Evolutionary conservation across 257 asterid species (phyloP).

Genomic region (Nicotiana otophora): DNA sequence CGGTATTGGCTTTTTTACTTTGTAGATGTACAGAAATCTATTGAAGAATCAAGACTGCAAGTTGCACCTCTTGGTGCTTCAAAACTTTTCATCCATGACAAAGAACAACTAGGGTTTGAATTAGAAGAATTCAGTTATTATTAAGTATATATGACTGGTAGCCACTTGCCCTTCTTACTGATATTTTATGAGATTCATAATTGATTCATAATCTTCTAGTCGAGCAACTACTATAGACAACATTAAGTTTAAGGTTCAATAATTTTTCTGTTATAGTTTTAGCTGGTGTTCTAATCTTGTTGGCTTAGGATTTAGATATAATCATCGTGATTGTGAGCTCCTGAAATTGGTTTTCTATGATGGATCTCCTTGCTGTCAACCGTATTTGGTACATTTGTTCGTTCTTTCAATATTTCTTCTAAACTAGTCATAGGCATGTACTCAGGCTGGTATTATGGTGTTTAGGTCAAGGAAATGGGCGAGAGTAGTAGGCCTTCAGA

Average conservation of each 20-base stretch:
- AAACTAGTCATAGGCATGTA: neutral
- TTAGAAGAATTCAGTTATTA: neutral
- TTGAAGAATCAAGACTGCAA: neutral
- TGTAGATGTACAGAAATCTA: neutral
- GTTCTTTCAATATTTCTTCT: neutral
- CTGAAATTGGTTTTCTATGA: neutral
- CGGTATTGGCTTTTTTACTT: neutral
- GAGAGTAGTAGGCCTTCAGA: constrained; percentile 41
- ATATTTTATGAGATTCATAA: neutral
- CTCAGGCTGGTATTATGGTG: neutral
- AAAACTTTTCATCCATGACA: neutral
- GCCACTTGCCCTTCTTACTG: neutral
- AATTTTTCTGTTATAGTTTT: neutral
- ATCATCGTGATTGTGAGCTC: neutral
- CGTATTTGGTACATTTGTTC: neutral
- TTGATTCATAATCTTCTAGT: neutral
- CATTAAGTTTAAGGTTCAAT: neutral
- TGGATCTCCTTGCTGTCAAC: neutral
- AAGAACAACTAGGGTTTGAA: neutral
- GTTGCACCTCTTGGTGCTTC: neutral
- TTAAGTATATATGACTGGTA: neutral
- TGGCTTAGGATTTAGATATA: neutral
- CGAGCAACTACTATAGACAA: neutral
- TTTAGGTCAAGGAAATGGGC: constrained; percentile 78
- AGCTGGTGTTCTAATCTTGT: neutral